A percentile compares a stretch with the other conserved stretches of the same genome.
phyloP scores from a whole-genome alignment of 2,329 filamentous ascomycete species.

The Epichloe glyceriae region DNA sequence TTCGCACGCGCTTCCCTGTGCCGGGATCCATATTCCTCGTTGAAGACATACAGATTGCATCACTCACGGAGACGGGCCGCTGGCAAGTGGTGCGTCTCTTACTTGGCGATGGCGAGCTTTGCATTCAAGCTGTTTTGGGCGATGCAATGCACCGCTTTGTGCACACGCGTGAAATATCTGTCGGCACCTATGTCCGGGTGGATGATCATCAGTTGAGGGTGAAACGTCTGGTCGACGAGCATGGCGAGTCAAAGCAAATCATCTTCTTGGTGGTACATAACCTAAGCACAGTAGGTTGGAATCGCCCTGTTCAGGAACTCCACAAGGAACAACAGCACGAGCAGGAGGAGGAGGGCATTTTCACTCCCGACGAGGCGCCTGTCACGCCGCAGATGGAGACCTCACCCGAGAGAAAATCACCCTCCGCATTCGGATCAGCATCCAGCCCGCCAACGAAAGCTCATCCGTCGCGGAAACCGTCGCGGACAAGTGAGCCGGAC shows the following conservation, averaged over 20 bases:
- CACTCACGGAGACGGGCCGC: conserved; percentile 21
- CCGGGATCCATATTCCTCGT: conserved; percentile 37
- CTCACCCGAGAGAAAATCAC: neutral
- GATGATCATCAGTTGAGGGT: conserved; percentile 26
- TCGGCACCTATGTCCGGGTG: conserved; percentile 37
- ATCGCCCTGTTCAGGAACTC: conserved; percentile 24
- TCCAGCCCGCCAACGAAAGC: neutral
- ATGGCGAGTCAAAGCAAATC: conserved; percentile 15
- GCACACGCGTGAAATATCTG: conserved; percentile 28
- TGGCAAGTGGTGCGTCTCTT: conserved; percentile 35
- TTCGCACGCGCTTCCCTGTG: conserved; percentile 34
- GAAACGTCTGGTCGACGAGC: conserved; percentile 7
- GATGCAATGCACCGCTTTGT: conserved; percentile 35
- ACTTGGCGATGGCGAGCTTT: conserved; percentile 39
- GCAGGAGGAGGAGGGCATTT: neutral
- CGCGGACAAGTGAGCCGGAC: neutral
- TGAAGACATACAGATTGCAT: conserved; percentile 27
- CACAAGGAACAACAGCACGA: neutral
- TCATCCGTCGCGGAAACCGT: neutral
- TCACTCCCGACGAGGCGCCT: neutral
- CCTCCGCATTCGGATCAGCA: neutral
- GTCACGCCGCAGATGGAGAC: neutral
- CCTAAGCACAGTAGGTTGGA: conserved; percentile 34
- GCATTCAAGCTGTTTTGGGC: conserved; percentile 38
- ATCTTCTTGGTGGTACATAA: conserved; percentile 34